Conservation (phyloP, 495 filamentous ascomycete species). For the Neurospora tetrasperma region DNA sequence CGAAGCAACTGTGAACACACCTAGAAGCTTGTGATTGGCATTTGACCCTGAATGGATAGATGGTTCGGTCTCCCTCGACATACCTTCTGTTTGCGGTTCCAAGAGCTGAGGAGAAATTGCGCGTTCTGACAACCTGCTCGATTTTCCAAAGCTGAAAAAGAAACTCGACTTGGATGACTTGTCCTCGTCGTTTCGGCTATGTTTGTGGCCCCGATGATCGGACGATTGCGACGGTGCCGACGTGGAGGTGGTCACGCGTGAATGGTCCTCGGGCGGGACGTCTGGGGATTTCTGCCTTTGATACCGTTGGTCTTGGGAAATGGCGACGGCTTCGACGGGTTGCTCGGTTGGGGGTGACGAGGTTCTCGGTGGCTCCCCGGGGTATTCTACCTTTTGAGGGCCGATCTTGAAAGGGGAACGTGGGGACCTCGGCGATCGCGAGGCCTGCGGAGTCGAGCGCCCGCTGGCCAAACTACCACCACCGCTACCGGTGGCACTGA, state of each 20-base stretch:
- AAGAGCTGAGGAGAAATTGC: conserved; percentile 25
- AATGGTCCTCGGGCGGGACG: conserved; percentile 8
- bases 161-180: conserved; percentile 30
- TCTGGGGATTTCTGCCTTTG: conserved; percentile 8
- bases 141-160: conserved; percentile 38
- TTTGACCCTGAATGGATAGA: conserved; percentile 19
- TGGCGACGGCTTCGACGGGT: not conserved
- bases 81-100: conserved; percentile 29
- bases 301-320: conserved; percentile 5
- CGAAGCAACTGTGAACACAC: conserved; percentile 22
- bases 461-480: not conserved
- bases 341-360: conserved; percentile 3
- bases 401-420: conserved; percentile 41
- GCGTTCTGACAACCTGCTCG: conserved; percentile 29
- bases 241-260: conserved; percentile 1
- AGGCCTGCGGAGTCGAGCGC: conserved; percentile 23
- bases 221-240: conserved; percentile 11
- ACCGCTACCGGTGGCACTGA: not conserved
- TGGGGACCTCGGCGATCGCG: conserved; percentile 41
- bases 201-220: conserved; percentile 17
- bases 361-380: conserved; percentile 19
- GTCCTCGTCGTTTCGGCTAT: conserved; percentile 21
- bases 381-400: conserved; percentile 22
- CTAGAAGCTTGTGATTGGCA: conserved; percentile 27
- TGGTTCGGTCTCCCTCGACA: conserved; percentile 34